These are phyloP conservation scores for Fusarium equiseti DNA, from an alignment of 2,329 filamentous ascomycete genomes.

Conservation along the genomic window DNA sequence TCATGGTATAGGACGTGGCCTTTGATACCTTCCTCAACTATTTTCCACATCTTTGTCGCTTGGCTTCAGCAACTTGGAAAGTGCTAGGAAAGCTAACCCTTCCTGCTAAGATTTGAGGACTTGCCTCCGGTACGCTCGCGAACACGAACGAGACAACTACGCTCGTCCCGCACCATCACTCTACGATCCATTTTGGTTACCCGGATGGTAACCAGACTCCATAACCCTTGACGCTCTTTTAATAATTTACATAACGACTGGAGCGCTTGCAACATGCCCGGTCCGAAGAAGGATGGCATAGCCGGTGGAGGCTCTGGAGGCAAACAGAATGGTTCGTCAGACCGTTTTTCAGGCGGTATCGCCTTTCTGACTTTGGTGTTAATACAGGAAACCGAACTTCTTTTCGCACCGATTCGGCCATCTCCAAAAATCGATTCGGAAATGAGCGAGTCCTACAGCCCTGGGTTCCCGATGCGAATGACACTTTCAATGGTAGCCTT, in stretches of 20 bases:
- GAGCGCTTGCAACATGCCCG: constrained; percentile 52
- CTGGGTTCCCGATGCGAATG: constrained; percentile 78
- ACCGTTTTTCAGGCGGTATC: background rate
- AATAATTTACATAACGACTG: constrained; percentile 41
- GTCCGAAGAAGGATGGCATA: constrained; percentile 56
- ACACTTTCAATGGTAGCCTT: constrained; percentile 76
- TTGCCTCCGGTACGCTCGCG: constrained; percentile 28
- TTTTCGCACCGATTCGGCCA: constrained; percentile 90
- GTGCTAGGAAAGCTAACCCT: constrained; percentile 24
- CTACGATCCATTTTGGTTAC: constrained; percentile 32
- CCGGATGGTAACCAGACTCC: constrained; percentile 45
- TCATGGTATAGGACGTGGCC: constrained; percentile 43
- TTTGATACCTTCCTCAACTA: constrained; percentile 28
- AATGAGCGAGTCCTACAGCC: constrained; percentile 82
- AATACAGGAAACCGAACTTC: constrained; percentile 70
- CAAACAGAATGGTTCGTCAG: constrained; percentile 56
- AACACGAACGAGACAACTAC: constrained; percentile 25
- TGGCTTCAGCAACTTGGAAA: constrained; percentile 1
- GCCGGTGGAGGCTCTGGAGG: constrained; percentile 48
- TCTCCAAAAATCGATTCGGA: constrained; percentile 78
- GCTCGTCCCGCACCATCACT: constrained; percentile 34
- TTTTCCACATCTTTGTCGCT: background rate
- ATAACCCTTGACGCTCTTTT: constrained; percentile 41
- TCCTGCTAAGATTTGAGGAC: constrained; percentile 22
- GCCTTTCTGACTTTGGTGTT: constrained; percentile 20